Evolutionary conservation across 208 protist genomes (phyloP).

Genomic region (Trichomonas vaginalis): DNA sequence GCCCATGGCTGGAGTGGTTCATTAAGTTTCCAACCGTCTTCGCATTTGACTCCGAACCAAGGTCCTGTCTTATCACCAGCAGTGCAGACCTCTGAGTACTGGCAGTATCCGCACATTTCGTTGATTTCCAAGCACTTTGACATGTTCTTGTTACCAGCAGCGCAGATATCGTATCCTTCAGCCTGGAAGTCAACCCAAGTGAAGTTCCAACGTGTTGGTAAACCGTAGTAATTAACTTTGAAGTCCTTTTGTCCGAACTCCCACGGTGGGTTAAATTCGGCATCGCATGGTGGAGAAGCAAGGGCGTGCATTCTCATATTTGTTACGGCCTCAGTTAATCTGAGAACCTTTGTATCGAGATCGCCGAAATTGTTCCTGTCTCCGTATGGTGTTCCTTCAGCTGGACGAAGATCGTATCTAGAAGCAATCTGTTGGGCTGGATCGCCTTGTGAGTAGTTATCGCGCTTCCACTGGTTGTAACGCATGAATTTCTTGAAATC

Average conservation of each 20-base stretch:
- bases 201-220: neutral
- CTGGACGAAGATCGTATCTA: neutral
- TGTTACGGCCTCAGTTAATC: neutral
- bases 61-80: neutral
- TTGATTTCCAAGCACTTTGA: neutral
- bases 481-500: neutral
- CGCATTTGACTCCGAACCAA: neutral
- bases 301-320: neutral
- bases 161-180: neutral
- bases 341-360: neutral
- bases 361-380: neutral
- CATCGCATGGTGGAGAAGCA: neutral
- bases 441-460: neutral
- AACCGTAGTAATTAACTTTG: neutral
- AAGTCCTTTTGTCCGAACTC: neutral
- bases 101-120: neutral
- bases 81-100: neutral
- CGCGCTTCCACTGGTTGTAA: neutral
- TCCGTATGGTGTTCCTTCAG: neutral
- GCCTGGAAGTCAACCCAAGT: neutral
- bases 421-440: slow-evolving; percentile 7
- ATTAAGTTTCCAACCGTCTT: neutral
- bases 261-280: neutral
- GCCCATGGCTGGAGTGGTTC: neutral
- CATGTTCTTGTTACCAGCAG: neutral